Evolutionary conservation across 768 basidiomycete genomes (phyloP), one percentile per base, ranked within the genome.

Genomic region (Guyanaporus albipodus): DNA sequence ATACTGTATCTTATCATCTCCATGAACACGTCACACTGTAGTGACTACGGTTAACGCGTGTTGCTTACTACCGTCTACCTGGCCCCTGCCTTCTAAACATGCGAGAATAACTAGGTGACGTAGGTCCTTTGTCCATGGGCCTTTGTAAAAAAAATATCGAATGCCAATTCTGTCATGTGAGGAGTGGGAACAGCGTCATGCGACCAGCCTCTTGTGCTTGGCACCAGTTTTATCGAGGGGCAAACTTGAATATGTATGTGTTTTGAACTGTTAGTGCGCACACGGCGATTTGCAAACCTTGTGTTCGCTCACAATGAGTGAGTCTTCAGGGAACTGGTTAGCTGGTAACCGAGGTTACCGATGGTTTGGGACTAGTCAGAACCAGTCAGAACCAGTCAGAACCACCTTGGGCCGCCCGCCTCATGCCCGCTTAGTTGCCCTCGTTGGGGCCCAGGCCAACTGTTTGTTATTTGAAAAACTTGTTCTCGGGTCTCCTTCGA

Each of bases 101-200:
- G 44, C 23, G 23, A 38, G n/a, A 19, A 58, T 61, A 42, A 45
- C 34, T 11, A 44, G 59, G 61, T 62, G 61, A 45, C 56, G 1
- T 58, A 38, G 60, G 60, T 63, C 60, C 60, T 44, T 19, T 29
- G 24, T 48, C 43, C 51, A 50, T 41, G 38, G 44, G 21, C 22
- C 24, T 14, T 46, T 38, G 45, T 42, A 35, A 31, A 12, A 11
- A 38, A 35, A 26, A 7, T 22, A 33, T 28, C 29, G n/a, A 32
- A 15, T 14, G 15, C 28, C n/a, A 34, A 33, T 17, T 50, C 24
- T 12, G 33, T 37, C 36, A 27, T 15, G 38, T 42, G 28, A 37
- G 41, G 46, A 28, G 23, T 40, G 38, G 43, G 23, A 48, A 38
- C 28, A 37, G 28, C 31, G 38, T 57, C 48, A 54, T 48, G 42